Evolutionary conservation across 2,329 filamentous ascomycete species (phyloP).

Genomic region (Camptophora hylomeconis): DNA sequence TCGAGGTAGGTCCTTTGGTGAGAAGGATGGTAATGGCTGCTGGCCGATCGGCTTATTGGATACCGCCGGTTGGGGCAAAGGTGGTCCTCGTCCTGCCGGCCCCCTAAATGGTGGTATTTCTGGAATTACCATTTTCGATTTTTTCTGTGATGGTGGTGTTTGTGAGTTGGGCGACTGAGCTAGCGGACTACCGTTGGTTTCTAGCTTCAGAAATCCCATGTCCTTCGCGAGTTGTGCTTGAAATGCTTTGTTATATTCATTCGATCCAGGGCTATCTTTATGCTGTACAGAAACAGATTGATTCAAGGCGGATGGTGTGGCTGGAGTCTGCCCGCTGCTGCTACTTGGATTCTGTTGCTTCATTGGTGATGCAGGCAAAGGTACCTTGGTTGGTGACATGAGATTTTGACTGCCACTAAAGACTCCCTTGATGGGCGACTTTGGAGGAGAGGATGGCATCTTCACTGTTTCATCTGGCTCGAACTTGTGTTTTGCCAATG

Average conservation of each 20-base stretch:
- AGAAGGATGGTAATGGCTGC: slow-evolving; percentile 20
- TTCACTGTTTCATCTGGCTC: slow-evolving; percentile 22
- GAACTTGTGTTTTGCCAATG: slow-evolving; percentile 25
- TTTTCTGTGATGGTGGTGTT: slow-evolving; percentile 17
- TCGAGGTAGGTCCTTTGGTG: slow-evolving; percentile 12
- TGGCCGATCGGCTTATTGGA: slow-evolving; percentile 15
- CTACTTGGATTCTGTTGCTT: slow-evolving; percentile 37
- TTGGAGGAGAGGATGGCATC: slow-evolving; percentile 45
- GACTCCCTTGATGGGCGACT: slow-evolving; percentile 42
- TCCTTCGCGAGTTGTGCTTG: slow-evolving; percentile 30
- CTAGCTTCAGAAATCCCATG: slow-evolving; percentile 26
- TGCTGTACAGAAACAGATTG: slow-evolving; percentile 15
- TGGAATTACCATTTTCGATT: slow-evolving; percentile 19
- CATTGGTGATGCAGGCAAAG: slow-evolving; percentile 49
- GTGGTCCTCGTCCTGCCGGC: slow-evolving; percentile 15
- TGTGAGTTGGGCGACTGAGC: slow-evolving; percentile 5
- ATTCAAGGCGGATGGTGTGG: slow-evolving; percentile 30
- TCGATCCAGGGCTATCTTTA: slow-evolving; percentile 25
- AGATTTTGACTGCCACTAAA: slow-evolving; percentile 16
- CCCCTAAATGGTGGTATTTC: slow-evolving; percentile 24
- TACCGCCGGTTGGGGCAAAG: slow-evolving; percentile 11
- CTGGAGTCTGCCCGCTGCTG: slow-evolving; percentile 33
- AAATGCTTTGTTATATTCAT: slow-evolving; percentile 28
- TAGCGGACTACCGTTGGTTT: slow-evolving; percentile 17
- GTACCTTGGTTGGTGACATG: slow-evolving; percentile 45